These are phyloP conservation scores for Ophiostoma sp. DNA, from an alignment of 2,329 filamentous ascomycete genomes.

Conservation along the genomic window DNA sequence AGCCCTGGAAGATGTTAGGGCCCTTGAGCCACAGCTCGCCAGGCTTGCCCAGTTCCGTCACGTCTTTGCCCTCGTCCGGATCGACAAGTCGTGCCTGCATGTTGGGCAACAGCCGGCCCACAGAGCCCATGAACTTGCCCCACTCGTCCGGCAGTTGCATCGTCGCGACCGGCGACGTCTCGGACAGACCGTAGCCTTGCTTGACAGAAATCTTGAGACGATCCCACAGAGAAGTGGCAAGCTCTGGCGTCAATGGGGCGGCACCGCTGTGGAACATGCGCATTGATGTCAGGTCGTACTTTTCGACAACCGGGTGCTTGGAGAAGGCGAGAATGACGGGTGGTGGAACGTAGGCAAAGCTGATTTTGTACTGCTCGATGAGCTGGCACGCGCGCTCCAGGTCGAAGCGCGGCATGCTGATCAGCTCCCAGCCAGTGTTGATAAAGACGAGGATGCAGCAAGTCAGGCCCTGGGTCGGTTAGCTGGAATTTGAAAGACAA, in stretches of 20 bases:
- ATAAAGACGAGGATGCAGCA: constrained; percentile 69
- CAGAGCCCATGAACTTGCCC: constrained; percentile 72
- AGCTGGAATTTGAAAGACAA: neutral
- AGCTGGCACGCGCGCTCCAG: constrained; percentile 74
- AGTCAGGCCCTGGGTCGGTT: constrained; percentile 57
- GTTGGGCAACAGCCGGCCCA: constrained; percentile 76
- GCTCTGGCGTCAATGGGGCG: constrained; percentile 77
- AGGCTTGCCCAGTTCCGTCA: constrained; percentile 53
- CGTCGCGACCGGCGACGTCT: constrained; percentile 79
- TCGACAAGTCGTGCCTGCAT: constrained; percentile 81
- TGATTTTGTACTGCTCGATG: constrained; percentile 73
- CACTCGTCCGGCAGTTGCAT: constrained; percentile 74
- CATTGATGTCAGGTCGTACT: constrained; percentile 77
- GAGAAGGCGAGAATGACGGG: constrained; percentile 78
- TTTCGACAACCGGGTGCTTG: constrained; percentile 74
- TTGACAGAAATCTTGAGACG: constrained; percentile 79
- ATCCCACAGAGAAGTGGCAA: constrained; percentile 73
- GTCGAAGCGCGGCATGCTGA: constrained; percentile 80
- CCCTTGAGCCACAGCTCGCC: constrained; percentile 79
- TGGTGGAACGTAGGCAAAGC: constrained; percentile 79
- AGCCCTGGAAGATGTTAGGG: constrained; percentile 78
- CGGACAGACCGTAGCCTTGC: constrained; percentile 88
- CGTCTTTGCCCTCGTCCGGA: constrained; percentile 51
- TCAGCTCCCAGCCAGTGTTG: constrained; percentile 63
- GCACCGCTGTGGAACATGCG: constrained; percentile 87